A percentile compares a stretch with the other conserved stretches of the same genome.
Conservation (phyloP, 306 rosid species). For the Lupinus albus region DNA sequence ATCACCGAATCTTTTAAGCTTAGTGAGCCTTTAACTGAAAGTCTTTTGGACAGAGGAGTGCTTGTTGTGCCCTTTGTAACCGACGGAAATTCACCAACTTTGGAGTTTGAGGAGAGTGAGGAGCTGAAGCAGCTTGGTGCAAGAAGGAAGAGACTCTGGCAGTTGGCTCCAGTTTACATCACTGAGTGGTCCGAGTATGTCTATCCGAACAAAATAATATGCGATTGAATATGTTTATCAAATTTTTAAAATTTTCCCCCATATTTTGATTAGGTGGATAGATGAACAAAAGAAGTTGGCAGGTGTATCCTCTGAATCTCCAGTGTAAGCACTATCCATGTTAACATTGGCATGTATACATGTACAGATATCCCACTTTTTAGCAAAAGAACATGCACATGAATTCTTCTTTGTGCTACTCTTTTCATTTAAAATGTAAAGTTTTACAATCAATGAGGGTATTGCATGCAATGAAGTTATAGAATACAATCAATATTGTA, state of each 20-base stretch:
- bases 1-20: conserved; percentile 66
- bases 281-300: conserved; percentile 89
- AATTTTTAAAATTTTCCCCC: neutral
- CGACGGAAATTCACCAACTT: conserved; percentile 61
- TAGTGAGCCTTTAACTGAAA: conserved; percentile 74
- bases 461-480: neutral
- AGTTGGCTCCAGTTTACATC: conserved; percentile 61
- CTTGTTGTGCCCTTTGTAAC: conserved; percentile 80
- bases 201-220: neutral
- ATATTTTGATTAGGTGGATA: conserved; percentile 66
- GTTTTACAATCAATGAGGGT: conserved; percentile 17
- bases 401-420: neutral
- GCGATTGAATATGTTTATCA: conserved; percentile 23
- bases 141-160: conserved; percentile 89
- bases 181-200: conserved; percentile 83
- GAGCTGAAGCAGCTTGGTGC: conserved; percentile 51
- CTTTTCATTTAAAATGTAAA: neutral
- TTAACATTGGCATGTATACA: neutral
- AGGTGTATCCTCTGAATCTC: conserved; percentile 77
- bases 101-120: conserved; percentile 67
- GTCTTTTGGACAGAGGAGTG: conserved; percentile 84
- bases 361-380: conserved; percentile 8
- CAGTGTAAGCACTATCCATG: conserved; percentile 68
- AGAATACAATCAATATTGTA: neutral
- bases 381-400: neutral